Evolutionary conservation across 441 rosid species (phyloP).

Genomic region (Adansonia rubrostipa): DNA sequence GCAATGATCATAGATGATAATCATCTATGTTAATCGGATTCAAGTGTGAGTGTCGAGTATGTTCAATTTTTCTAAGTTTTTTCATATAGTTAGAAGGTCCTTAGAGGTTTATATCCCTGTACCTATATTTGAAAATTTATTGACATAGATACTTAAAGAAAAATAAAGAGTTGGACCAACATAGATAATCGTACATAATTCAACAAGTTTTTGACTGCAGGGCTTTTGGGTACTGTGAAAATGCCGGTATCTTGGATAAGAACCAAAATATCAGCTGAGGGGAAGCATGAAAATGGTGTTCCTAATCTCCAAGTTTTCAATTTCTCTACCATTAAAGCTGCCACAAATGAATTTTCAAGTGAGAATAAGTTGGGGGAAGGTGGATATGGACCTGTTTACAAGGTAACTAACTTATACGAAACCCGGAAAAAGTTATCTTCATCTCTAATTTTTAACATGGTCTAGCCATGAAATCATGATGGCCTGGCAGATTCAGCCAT

Average conservation of each 20-base stretch:
- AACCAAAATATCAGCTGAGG: constrained; percentile 6
- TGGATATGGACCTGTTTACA: constrained; percentile 37
- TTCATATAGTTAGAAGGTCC: no score
- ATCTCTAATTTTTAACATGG: not conserved
- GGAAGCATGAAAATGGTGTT: constrained; percentile 11
- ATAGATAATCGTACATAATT: not conserved
- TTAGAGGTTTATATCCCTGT: no score
- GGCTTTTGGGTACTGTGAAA: not conserved
- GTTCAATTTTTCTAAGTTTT: no score
- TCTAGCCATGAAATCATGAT: not conserved
- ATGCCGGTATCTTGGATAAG: not conserved
- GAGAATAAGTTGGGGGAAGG: constrained; percentile 38
- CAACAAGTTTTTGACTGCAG: not conserved
- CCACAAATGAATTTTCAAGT: constrained; percentile 33
- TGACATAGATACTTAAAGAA: no score
- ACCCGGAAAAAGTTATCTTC: not conserved
- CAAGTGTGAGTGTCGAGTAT: no score
- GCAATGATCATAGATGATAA: not conserved
- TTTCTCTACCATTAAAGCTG: constrained; percentile 16
- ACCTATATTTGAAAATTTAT: no score
- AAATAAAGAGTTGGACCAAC: no score
- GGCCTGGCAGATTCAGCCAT: not conserved
- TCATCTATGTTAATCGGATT: not conserved
- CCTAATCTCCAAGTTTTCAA: constrained; percentile 30
- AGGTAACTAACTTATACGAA: constrained; percentile 22